phyloP scores from a whole-genome alignment of 2,329 filamentous ascomycete species.

The Paraphaeosphaeria minitans region DNA sequence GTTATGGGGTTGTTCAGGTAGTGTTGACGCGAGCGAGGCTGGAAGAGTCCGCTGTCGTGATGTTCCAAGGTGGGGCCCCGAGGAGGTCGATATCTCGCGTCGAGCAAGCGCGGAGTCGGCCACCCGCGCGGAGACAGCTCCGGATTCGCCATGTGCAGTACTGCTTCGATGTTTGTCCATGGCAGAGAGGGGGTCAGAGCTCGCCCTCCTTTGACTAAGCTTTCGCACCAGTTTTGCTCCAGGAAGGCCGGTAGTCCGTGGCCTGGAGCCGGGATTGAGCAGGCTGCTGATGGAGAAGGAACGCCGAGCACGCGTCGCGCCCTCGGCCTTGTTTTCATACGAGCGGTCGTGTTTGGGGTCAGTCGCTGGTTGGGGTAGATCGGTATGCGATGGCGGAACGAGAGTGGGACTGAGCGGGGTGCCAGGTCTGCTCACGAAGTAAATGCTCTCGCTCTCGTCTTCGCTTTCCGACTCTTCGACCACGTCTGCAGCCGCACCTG shows the following conservation, averaged over 20 bases:
- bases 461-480: slow-evolving; percentile 46
- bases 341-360: slow-evolving; percentile 20
- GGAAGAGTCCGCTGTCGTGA: slow-evolving; percentile 17
- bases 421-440: slow-evolving; percentile 45
- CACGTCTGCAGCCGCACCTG: slow-evolving; percentile 32
- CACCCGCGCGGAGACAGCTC: slow-evolving; percentile 43
- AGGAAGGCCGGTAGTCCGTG: slow-evolving; percentile 35
- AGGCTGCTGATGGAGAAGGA: slow-evolving; percentile 59
- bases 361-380: slow-evolving; percentile 15
- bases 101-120: slow-evolving; percentile 35
- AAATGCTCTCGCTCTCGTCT: slow-evolving; percentile 45
- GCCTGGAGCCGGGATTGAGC: slow-evolving; percentile 44
- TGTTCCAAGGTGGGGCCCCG: slow-evolving; percentile 24
- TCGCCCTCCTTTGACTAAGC: slow-evolving; percentile 36
- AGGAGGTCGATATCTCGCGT: slow-evolving; percentile 37
- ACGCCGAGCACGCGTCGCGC: slow-evolving; percentile 46
- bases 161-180: slow-evolving; percentile 48
- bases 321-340: slow-evolving; percentile 27
- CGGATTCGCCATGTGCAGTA: slow-evolving; percentile 41
- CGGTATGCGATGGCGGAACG: slow-evolving; percentile 27
- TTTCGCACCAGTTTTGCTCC: slow-evolving; percentile 34
- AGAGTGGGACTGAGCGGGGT: slow-evolving; percentile 44
- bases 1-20: slow-evolving; percentile 30
- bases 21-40: slow-evolving; percentile 29
- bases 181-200: slow-evolving; percentile 42